Base-by-base conservation (phyloP, 2,329 filamentous ascomycete species). In the Fusarium lyarnte region DNA sequence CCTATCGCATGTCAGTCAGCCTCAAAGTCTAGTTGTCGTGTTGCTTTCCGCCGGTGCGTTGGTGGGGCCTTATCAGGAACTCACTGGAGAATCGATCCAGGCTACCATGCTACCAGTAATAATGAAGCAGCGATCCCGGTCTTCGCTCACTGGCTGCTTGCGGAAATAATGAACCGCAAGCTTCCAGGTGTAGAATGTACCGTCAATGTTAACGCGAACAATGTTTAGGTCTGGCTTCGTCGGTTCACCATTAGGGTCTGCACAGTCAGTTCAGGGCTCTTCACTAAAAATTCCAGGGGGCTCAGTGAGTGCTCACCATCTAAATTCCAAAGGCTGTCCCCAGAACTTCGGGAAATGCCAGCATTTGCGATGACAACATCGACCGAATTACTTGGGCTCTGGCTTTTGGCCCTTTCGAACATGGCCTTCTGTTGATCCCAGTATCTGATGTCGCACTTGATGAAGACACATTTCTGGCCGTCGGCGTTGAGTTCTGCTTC, bases 311-410 rank as follows among this genome's bases (percentile, higher is more conserved):
- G 66, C 75, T 39, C 35, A 80, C 82, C 81, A 60, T 84, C 79
- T 17, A 84, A 65, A 19, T 75, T 78, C 79, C 81, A 85, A 25
- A 85, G 52, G 47, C 78, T 78, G 64, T 85, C 83, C 0, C 78
- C 77, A 3, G 78, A 75, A 12, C 73, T 75, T 13, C 73, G 78
- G 33, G 76, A 79, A 33, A 86, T 84, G 16, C 85, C 85, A 3
- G 85, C 85, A 70, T 86, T 87, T 3, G 85, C 84, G 58, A 87
- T 82, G 17, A 86, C 85, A 17, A 86, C 73, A 62, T 86, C 84
- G 27, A 85, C 80, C 53, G 80, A 82, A 1, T 82, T 79, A 29
- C 74, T 70, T 1, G 83, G 83, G 13, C 81, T 83, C 35, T 77
- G 74, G 2, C 58, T 63, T 27, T 79, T 80, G 3, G 84, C 83